Conservation (phyloP, 2,329 filamentous ascomycete genomes). For the Rhinocladiella mackenziei region DNA sequence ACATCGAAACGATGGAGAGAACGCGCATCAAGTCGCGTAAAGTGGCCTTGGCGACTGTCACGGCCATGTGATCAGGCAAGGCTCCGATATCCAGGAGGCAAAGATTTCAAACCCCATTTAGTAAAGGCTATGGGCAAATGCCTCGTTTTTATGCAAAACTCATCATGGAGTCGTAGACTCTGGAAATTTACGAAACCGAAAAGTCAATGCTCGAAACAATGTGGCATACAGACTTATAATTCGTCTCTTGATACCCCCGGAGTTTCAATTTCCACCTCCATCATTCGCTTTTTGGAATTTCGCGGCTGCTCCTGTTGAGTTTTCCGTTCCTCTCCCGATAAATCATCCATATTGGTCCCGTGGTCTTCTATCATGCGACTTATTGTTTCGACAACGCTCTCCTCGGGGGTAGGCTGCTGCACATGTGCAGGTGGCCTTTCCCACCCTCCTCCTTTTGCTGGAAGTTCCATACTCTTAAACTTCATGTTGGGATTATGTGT, state of each 20-base stretch:
- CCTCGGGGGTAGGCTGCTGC: constrained; percentile 27
- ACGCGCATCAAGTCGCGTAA: constrained; percentile 10
- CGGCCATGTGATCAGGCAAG: constrained; percentile 7
- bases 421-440: constrained; percentile 33
- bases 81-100: constrained; percentile 3
- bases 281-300: constrained; percentile 50
- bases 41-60: constrained; percentile 17
- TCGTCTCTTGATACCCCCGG: constrained; percentile 31
- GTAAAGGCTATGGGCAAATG: too few species aligned
- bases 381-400: constrained; percentile 42
- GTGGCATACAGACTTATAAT: too few species aligned
- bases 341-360: constrained; percentile 34
- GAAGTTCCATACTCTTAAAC: constrained; percentile 19
- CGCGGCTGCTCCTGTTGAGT: constrained; percentile 39
- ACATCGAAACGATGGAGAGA: neutral
- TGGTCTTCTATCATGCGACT: constrained; percentile 38
- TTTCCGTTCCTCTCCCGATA: constrained; percentile 36
- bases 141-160: too few species aligned
- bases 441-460: constrained; percentile 42
- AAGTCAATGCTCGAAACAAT: too few species aligned
- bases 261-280: constrained; percentile 38
- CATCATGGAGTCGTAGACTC: too few species aligned
- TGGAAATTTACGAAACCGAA: too few species aligned
- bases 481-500: constrained; percentile 13
- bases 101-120: neutral